Percentiles rank a stretch among this genome's conserved stretches.
phyloP scores from a whole-genome alignment of 2,329 filamentous ascomycete species.

The Trichoderma semiorbis region DNA sequence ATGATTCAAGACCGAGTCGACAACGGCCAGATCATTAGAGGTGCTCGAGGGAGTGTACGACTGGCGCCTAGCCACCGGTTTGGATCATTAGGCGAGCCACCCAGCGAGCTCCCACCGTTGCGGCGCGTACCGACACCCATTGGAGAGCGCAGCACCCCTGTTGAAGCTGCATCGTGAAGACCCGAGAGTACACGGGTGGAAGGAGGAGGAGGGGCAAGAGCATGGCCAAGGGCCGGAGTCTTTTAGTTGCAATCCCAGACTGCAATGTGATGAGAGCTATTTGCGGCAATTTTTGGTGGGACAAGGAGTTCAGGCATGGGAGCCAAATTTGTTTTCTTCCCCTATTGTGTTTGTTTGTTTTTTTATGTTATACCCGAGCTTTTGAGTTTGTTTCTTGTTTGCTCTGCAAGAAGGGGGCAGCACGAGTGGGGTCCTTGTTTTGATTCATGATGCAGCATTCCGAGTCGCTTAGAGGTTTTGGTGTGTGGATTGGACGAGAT shows the following conservation, averaged over 20 bases:
- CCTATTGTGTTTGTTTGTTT: constrained; percentile 6
- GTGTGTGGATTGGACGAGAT: constrained; percentile 11
- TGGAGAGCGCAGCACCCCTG: constrained; percentile 10
- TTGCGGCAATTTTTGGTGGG: constrained; percentile 3
- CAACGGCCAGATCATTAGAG: constrained; percentile 66
- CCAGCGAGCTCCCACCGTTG: constrained; percentile 38
- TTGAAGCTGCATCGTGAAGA: constrained; percentile 3
- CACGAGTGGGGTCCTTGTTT: constrained; percentile 10
- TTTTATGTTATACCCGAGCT: constrained; percentile 20
- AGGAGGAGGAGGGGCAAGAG: neutral
- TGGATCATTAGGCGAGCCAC: constrained; percentile 34
- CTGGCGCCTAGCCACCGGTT: constrained; percentile 47
- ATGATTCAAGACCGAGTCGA: constrained; percentile 92
- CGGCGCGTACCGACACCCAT: constrained; percentile 36
- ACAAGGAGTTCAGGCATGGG: constrained; percentile 21
- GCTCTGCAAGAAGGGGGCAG: constrained; percentile 5
- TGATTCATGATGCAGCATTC: constrained; percentile 18
- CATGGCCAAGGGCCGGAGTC: neutral
- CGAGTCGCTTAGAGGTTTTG: constrained; percentile 13
- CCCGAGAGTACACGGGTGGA: neutral
- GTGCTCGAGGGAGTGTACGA: constrained; percentile 63
- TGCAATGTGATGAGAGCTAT: constrained; percentile 3
- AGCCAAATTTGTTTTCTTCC: constrained; percentile 1
- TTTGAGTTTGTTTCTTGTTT: constrained; percentile 17
- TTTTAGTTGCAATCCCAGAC: neutral